phyloP scores from a whole-genome alignment of 1,284 basidiomycete genomes.

The Cystobasidiaceae sp. region DNA sequence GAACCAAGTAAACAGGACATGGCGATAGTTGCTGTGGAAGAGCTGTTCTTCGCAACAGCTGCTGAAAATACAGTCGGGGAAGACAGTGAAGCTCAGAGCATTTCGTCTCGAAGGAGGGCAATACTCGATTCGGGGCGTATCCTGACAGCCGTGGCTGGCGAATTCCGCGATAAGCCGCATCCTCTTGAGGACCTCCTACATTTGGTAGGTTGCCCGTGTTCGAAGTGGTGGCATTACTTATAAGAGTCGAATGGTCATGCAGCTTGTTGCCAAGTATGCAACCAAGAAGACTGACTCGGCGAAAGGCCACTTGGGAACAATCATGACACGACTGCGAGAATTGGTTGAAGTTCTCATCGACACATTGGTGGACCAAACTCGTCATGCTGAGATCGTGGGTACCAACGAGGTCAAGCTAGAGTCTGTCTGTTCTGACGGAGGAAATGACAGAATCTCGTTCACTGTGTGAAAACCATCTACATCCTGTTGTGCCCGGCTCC shows the following conservation, averaged over 20 bases:
- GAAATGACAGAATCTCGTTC: conserved; percentile 60
- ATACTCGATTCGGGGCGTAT: conserved; percentile 49
- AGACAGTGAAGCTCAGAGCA: background rate
- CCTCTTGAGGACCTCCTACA: conserved; percentile 78
- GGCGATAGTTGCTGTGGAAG: conserved; percentile 77
- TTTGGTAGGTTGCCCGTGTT: conserved; percentile 48
- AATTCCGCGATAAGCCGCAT: conserved; percentile 73
- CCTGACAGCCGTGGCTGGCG: conserved; percentile 75
- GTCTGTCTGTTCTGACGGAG: background rate
- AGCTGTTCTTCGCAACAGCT: conserved; percentile 53
- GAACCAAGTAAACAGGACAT: conserved; percentile 56
- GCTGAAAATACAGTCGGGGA: background rate
- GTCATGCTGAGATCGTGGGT: conserved; percentile 29
- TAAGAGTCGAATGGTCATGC: background rate
- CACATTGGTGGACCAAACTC: conserved; percentile 72
- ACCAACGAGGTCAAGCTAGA: background rate
- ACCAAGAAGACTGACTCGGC: conserved; percentile 37
- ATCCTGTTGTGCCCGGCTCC: conserved; percentile 74
- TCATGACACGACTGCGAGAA: conserved; percentile 55
- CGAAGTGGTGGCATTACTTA: background rate
- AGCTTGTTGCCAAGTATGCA: conserved; percentile 55
- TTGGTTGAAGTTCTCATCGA: conserved; percentile 80
- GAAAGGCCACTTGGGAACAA: conserved; percentile 21
- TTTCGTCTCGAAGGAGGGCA: background rate
- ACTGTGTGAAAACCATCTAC: conserved; percentile 76